Evolutionary conservation across 495 filamentous ascomycete species (phyloP).

Genomic region (Tuber magnatum): DNA sequence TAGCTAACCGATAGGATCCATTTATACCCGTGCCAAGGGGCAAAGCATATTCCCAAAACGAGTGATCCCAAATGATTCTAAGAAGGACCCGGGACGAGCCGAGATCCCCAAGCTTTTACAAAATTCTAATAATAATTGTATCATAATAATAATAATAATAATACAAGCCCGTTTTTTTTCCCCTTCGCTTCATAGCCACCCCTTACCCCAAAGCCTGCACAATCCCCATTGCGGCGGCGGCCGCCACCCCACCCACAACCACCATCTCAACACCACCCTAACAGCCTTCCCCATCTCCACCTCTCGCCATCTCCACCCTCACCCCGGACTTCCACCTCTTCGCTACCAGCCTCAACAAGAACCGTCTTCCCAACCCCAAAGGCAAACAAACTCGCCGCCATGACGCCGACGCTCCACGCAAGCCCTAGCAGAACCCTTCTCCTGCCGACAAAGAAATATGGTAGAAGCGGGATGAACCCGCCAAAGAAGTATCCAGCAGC

Average conservation of each 20-base stretch:
- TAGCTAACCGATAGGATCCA: neutral
- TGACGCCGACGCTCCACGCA: slow-evolving; percentile 61
- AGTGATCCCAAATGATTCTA: neutral
- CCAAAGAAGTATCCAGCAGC: slow-evolving; percentile 67
- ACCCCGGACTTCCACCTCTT: slow-evolving; percentile 42
- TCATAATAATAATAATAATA: neutral
- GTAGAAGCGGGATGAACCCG: slow-evolving; percentile 64
- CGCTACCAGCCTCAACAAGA: slow-evolving; percentile 48
- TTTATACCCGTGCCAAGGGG: too few relatives aligned
- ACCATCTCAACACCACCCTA: slow-evolving; percentile 58
- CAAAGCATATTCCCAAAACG: neutral
- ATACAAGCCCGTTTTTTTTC: neutral
- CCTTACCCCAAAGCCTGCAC: slow-evolving; percentile 52
- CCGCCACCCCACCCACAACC: slow-evolving; percentile 58
- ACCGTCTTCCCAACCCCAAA: slow-evolving; percentile 68
- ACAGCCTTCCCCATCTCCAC: slow-evolving; percentile 46
- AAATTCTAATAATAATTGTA: neutral
- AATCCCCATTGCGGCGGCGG: slow-evolving; percentile 58
- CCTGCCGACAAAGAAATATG: slow-evolving; percentile 63
- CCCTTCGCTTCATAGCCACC: slow-evolving; percentile 19
- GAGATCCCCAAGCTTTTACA: neutral
- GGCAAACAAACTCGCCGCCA: slow-evolving; percentile 60
- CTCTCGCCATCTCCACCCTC: slow-evolving; percentile 46
- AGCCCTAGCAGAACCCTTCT: slow-evolving; percentile 55
- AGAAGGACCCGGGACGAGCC: neutral